A percentile compares a stretch with the other conserved stretches of the same genome.
These are phyloP conservation scores for Neofusicoccum laricinum DNA, from an alignment of 2,329 filamentous ascomycete species.

Conservation along the genomic window DNA sequence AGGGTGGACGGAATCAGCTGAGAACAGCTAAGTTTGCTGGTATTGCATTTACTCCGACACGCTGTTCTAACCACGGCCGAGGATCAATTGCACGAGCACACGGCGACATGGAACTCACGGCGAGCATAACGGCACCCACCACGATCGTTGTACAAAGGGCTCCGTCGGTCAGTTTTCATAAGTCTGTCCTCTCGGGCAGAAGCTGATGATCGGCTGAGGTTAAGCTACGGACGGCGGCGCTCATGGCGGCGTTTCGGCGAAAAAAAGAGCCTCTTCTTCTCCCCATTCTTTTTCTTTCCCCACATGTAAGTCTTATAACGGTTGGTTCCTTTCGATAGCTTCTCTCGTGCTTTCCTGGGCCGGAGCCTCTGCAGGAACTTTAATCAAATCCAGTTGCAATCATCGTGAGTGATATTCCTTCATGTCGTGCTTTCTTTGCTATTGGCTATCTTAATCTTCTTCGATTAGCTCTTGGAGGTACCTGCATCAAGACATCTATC, in stretches of 20 bases:
- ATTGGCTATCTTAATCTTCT: no score
- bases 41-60: not conserved
- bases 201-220: constrained; percentile 13
- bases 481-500: no score
- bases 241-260: not conserved
- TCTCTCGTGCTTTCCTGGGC: not conserved
- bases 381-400: not conserved
- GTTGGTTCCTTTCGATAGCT: constrained; percentile 14
- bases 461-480: no score
- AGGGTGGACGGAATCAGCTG: constrained; percentile 7
- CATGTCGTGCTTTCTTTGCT: not conserved
- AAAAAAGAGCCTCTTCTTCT: constrained; percentile 2
- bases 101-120: not conserved
- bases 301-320: constrained; percentile 17
- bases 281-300: constrained; percentile 2
- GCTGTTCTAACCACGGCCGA: constrained; percentile 17
- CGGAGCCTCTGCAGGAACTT: not conserved
- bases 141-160: not conserved
- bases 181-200: constrained; percentile 3
- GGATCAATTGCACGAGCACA: constrained; percentile 6
- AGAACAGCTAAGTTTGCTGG: constrained; percentile 18
- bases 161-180: constrained; percentile 13
- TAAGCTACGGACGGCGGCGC: constrained; percentile 6
- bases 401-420: not conserved
- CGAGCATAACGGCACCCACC: not conserved